A percentile compares a stretch with the other conserved stretches of the same genome.
Evolutionary conservation across 495 filamentous ascomycete genomes (phyloP).

Genomic region (Lophiotrema nucula): DNA sequence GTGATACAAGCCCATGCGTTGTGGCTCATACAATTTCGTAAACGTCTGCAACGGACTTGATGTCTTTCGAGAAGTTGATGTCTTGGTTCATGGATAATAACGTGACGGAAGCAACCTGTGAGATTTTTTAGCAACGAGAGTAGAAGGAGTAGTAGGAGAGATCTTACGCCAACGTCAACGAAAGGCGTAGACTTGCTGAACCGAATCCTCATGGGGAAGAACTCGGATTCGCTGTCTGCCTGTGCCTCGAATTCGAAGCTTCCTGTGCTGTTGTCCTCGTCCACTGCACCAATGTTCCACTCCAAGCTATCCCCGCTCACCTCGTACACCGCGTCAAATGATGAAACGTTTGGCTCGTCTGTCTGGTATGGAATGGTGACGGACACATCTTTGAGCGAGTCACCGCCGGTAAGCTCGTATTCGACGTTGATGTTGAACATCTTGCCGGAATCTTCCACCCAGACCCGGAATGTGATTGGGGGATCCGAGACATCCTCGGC

Average conservation of each 20-base stretch:
- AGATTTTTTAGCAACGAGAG: slow-evolving; percentile 9
- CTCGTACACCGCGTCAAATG: slow-evolving; percentile 91
- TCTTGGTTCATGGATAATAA: slow-evolving; percentile 79
- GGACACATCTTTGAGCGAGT: slow-evolving; percentile 75
- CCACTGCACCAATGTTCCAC: slow-evolving; percentile 83
- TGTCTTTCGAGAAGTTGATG: slow-evolving; percentile 82
- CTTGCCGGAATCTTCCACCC: slow-evolving; percentile 77
- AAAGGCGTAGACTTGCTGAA: slow-evolving; percentile 86
- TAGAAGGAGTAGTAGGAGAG: not conserved
- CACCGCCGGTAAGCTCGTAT: slow-evolving; percentile 81
- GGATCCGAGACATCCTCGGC: slow-evolving; percentile 69
- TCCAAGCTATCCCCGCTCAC: slow-evolving; percentile 90
- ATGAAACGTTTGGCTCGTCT: slow-evolving; percentile 82
- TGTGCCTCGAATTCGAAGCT: slow-evolving; percentile 92
- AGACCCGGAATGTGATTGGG: slow-evolving; percentile 91
- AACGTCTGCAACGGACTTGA: slow-evolving; percentile 78
- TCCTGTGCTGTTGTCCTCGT: slow-evolving; percentile 75
- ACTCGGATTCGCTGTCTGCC: slow-evolving; percentile 79
- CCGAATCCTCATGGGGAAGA: slow-evolving; percentile 92
- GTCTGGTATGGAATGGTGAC: slow-evolving; percentile 82
- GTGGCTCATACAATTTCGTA: slow-evolving; percentile 70
- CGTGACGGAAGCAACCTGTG: slow-evolving; percentile 65
- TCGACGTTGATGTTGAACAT: slow-evolving; percentile 86
- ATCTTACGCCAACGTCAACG: slow-evolving; percentile 83
- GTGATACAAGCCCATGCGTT: too few species aligned